phyloP scores from a whole-genome alignment of 441 rosid genomes.

The Pelargonium fulgidum region DNA sequence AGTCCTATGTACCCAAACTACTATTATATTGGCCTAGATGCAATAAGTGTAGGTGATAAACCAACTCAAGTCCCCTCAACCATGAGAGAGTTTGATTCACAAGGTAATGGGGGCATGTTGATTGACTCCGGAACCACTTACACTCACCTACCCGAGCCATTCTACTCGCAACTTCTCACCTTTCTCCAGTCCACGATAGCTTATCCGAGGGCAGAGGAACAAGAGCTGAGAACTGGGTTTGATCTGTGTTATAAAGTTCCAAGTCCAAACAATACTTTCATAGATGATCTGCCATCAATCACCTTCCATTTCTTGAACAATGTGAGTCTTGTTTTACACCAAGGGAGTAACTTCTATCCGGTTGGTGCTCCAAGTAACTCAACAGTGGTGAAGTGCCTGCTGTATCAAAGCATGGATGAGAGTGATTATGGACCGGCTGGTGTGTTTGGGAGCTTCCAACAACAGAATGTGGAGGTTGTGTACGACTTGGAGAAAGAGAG shows the following conservation, averaged over 20 bases:
- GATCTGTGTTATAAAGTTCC: conserved; percentile 74
- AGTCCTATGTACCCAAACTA: conserved; percentile 55
- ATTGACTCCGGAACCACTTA: conserved; percentile 82
- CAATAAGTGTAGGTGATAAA: conserved; percentile 42
- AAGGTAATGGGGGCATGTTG: conserved; percentile 73
- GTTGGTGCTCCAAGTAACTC: conserved; percentile 64
- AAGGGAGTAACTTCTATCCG: conserved; percentile 53
- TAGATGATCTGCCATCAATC: conserved; percentile 42
- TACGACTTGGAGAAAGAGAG: conserved; percentile 73
- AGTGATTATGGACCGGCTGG: conserved; percentile 67
- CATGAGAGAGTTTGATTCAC: conserved; percentile 57
- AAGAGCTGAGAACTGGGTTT: conserved; percentile 50
- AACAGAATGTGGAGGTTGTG: conserved; percentile 64
- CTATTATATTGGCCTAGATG: conserved; percentile 64
- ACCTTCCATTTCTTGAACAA: conserved; percentile 66
- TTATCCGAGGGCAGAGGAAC: conserved; percentile 55
- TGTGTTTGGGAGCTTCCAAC: conserved; percentile 77
- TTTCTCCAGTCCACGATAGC: conserved; percentile 34
- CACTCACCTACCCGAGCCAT: conserved; percentile 64
- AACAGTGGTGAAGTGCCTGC: conserved; percentile 56
- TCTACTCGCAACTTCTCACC: conserved; percentile 55
- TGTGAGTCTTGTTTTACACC: conserved; percentile 55
- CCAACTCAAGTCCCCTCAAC: conserved; percentile 36
- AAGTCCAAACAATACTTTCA: conserved; percentile 39
- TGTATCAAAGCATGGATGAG: conserved; percentile 66